Evolutionary conservation across 257 asterid genomes (phyloP), one percentile per base, ranked within the genome.

Genomic region (Henckelia pumila): DNA sequence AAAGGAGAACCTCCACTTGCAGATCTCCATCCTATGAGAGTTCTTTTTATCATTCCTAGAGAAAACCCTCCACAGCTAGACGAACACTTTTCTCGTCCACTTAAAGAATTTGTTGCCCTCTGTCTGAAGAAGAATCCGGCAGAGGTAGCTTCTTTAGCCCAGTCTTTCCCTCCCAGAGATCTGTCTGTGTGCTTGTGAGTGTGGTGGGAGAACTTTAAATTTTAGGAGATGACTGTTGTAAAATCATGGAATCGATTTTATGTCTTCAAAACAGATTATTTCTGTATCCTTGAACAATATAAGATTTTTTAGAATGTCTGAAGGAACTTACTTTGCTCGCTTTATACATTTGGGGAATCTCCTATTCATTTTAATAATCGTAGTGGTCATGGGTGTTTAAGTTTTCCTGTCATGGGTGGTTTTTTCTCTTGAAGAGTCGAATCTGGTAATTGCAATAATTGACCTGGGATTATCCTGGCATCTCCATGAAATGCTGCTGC

Each of bases 1-100:
- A 94, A 94, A 75, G 99, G 99, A 64, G 99, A 94, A 73, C 98
- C 99, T 75, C 98, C 99, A 57, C 95, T 94, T 68, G 96, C 99
- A 13, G 99, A 94, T 79, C 96, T 91, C 56, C 99, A 94, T 68
- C 99, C 99, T 17, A 94, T 94, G 99, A 86, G 99, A 83, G 99
- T 91, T 79, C 98, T 94, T 73, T 94, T 94, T 76, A 94, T 94
- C 66, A 94, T 94, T 73, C 99, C 99, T 73, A 90, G 99, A 65
- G 99, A 94, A 81, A 94, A 87, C 83, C 98, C 99, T 63, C 99
- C 99, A 61, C 99, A 94, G 99, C 84, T 94, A 64, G 99, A 94
- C 21, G 99, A 94, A 74, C 99, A 94, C 73, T 94, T 94, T 70
- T 94, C 99, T 63, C 99, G 99, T 63, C 96, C 89, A 44, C 71